A percentile compares a stretch with the other conserved stretches of the same genome.
phyloP scores from a whole-genome alignment of 768 basidiomycete species.

The Boletus insuetus region DNA sequence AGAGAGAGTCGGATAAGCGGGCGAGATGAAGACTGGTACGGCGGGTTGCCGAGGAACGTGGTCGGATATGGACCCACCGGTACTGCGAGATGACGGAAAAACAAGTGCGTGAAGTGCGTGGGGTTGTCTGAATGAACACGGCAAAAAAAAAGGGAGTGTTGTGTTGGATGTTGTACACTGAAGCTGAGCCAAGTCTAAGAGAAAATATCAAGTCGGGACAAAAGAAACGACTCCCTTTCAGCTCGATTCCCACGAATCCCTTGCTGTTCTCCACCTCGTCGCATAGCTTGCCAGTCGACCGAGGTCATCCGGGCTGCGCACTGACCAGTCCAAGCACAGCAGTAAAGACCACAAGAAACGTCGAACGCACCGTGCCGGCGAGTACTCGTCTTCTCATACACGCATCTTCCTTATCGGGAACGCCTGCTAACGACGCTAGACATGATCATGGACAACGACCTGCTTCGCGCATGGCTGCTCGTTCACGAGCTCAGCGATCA shows the following conservation, averaged over 20 bases:
- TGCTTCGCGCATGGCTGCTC: slow-evolving; percentile 74
- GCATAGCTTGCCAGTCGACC: too few species aligned
- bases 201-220: neutral
- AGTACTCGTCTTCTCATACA: slow-evolving; percentile 4
- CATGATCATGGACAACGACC: slow-evolving; percentile 63
- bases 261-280: neutral
- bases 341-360: neutral
- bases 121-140: neutral
- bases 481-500: slow-evolving; percentile 82
- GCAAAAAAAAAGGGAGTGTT: slow-evolving; percentile 24
- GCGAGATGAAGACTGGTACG: slow-evolving; percentile 1
- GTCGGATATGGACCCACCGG: slow-evolving; percentile 6
- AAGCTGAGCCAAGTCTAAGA: slow-evolving; percentile 16
- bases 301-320: too few species aligned
- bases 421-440: neutral
- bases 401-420: slow-evolving; percentile 8
- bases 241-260: slow-evolving; percentile 19
- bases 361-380: neutral
- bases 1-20: slow-evolving; percentile 16
- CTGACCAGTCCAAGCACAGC: neutral
- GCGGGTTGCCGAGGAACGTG: slow-evolving; percentile 34
- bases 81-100: neutral
- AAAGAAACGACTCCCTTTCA: neutral
- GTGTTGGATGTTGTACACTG: slow-evolving; percentile 28
- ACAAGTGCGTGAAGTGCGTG: slow-evolving; percentile 10